Conservation (phyloP, 2,329 filamentous ascomycete genomes). For the Fusarium buharicum region DNA sequence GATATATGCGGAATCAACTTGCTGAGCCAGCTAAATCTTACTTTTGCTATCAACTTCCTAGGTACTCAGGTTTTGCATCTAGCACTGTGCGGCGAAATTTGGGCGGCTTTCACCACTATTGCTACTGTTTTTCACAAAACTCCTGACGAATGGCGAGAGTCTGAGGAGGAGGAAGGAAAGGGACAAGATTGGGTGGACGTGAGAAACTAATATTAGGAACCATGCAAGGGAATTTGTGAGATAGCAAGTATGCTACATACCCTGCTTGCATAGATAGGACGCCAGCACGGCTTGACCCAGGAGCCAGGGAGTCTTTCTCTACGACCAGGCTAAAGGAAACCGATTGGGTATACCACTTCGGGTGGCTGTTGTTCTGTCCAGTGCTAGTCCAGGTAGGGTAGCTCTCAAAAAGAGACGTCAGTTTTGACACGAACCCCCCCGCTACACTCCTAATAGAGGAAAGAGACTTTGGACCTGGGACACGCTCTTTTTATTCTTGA, state of each 20-base stretch:
- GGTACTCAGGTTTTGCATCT: conserved; percentile 57
- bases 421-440: neutral
- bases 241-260: neutral
- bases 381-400: neutral
- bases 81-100: conserved; percentile 26
- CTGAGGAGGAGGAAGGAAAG: conserved; percentile 29
- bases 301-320: neutral
- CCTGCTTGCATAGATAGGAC: neutral
- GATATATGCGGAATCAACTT: conserved; percentile 54
- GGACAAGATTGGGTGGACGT: conserved; percentile 18
- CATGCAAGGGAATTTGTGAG: neutral
- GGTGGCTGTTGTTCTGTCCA: no score
- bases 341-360: no score
- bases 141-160: conserved; percentile 32
- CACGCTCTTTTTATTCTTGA: no score
- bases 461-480: no score
- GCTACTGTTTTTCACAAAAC: conserved; percentile 29
- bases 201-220: neutral
- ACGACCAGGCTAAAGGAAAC: neutral
- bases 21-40: conserved; percentile 53
- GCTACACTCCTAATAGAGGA: neutral
- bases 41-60: conserved; percentile 58
- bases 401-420: neutral
- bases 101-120: conserved; percentile 27
- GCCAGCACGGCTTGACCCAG: neutral